Conservation (phyloP, 306 rosid species). For the Vicia sativa region DNA sequence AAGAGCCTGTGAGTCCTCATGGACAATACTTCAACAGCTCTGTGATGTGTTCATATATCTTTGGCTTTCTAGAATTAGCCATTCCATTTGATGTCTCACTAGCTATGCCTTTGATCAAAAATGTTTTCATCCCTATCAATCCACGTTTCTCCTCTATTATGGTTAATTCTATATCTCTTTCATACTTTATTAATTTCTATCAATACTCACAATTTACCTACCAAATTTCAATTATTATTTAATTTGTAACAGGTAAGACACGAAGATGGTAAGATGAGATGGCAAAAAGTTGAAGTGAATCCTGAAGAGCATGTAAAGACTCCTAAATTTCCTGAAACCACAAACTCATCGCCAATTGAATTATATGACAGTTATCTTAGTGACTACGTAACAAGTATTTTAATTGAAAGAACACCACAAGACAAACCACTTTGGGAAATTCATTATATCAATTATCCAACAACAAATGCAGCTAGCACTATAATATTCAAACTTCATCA, state of each 20-base stretch:
- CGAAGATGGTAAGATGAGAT: constrained; percentile 40
- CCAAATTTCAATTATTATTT: neutral
- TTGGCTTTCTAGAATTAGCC: constrained; percentile 51
- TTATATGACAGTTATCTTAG: constrained; percentile 42
- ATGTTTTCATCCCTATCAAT: constrained; percentile 54
- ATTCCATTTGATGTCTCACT: constrained; percentile 43
- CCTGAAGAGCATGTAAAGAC: constrained; percentile 53
- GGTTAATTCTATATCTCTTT: constrained; percentile 44
- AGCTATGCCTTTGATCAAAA: constrained; percentile 26
- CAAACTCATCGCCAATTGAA: constrained; percentile 31
- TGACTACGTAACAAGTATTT: constrained; percentile 46
- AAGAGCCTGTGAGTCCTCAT: too few relatives aligned
- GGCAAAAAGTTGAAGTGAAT: constrained; percentile 55
- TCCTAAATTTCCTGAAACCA: constrained; percentile 38
- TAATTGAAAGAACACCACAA: constrained; percentile 24
- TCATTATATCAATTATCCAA: constrained; percentile 58
- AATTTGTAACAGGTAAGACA: constrained; percentile 39
- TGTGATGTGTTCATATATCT: constrained; percentile 40
- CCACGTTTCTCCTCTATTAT: constrained; percentile 63
- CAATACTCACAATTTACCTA: too few relatives aligned
- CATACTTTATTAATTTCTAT: neutral
- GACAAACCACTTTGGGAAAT: constrained; percentile 62
- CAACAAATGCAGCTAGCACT: constrained; percentile 20
- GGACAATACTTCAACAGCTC: constrained; percentile 56
- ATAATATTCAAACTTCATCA: too few relatives aligned